Evolutionary conservation across 208 protist genomes (phyloP).

Genomic region (Wallacemonas collosoma): DNA sequence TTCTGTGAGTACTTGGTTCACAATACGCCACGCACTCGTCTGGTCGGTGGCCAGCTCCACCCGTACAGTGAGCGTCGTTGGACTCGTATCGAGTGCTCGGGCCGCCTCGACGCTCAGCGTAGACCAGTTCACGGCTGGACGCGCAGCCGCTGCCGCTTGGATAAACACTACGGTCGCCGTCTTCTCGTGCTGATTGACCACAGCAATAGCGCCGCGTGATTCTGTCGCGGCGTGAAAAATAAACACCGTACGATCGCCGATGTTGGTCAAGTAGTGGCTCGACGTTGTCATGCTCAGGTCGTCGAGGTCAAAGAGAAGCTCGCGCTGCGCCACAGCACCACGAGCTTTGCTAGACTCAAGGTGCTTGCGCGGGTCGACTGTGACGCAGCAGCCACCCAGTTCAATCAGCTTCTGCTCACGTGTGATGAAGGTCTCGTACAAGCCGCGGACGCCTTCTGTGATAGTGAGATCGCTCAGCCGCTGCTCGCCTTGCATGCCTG

Average conservation of each 20-base stretch:
- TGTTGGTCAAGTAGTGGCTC: conserved; percentile 54
- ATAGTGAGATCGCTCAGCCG: conserved; percentile 66
- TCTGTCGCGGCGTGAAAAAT: conserved; percentile 76
- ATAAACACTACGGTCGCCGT: conserved; percentile 69
- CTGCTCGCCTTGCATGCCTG: conserved; percentile 60
- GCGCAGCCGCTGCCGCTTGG: conserved; percentile 71
- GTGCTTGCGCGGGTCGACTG: conserved; percentile 55
- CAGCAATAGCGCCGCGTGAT: conserved; percentile 67
- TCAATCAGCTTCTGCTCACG: conserved; percentile 59
- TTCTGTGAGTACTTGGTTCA: conserved; percentile 57
- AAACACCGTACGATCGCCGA: conserved; percentile 61
- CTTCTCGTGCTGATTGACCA: conserved; percentile 60
- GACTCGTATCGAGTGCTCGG: conserved; percentile 34
- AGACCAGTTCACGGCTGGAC: conserved; percentile 68
- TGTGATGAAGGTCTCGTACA: conserved; percentile 80
- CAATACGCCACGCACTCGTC: conserved; percentile 63
- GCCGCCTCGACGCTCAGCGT: conserved; percentile 64
- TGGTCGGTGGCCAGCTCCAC: conserved; percentile 54
- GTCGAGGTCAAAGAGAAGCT: conserved; percentile 59
- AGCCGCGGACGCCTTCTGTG: conserved; percentile 61
- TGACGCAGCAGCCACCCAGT: conserved; percentile 65
- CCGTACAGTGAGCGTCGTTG: conserved; percentile 32
- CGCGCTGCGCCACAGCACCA: conserved; percentile 44
- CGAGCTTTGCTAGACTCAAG: conserved; percentile 45
- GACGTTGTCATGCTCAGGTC: conserved; percentile 56